These are phyloP conservation scores for Taphrina flavorubra DNA, from an alignment of 1,139 yeast species.

Conservation along the genomic window DNA sequence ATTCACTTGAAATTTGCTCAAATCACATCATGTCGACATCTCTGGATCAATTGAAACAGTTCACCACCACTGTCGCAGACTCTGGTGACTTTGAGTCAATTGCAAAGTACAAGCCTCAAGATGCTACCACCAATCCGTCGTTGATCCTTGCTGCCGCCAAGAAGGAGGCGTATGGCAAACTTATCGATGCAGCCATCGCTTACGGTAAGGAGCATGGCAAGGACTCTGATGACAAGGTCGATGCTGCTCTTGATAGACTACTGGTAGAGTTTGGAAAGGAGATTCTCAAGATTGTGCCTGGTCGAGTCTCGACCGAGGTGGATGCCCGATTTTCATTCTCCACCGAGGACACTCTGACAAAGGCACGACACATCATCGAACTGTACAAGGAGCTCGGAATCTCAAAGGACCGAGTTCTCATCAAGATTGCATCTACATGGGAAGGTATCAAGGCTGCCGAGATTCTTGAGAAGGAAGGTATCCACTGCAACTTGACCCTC, in stretches of 20 bases:
- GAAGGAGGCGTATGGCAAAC: slow-evolving; percentile 83
- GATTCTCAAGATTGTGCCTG: slow-evolving; percentile 94
- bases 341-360: slow-evolving; percentile 88
- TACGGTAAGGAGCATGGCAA: slow-evolving; percentile 66
- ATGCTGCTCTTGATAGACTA: slow-evolving; percentile 85
- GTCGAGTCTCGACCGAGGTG: slow-evolving; percentile 98
- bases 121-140: slow-evolving; percentile 99
- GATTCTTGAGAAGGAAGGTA: slow-evolving; percentile 85
- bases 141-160: slow-evolving; percentile 94
- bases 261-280: slow-evolving; percentile 95
- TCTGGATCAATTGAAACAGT: slow-evolving; percentile 87
- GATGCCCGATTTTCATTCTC: slow-evolving; percentile 97
- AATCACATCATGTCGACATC: slow-evolving; percentile 60
- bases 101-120: slow-evolving; percentile 98
- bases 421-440: slow-evolving; percentile 97
- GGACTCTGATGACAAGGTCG: slow-evolving; percentile 60
- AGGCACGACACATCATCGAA: slow-evolving; percentile 85
- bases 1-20: too few species aligned
- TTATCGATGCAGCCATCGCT: slow-evolving; percentile 88
- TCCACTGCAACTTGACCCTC: slow-evolving; percentile 94
- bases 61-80: slow-evolving; percentile 95
- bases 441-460: slow-evolving; percentile 99
- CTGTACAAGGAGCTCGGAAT: slow-evolving; percentile 85
- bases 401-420: slow-evolving; percentile 83
- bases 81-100: slow-evolving; percentile 95